Conservation (phyloP, 352 stramenopile genomes). For the Phytophthora lateralis region DNA sequence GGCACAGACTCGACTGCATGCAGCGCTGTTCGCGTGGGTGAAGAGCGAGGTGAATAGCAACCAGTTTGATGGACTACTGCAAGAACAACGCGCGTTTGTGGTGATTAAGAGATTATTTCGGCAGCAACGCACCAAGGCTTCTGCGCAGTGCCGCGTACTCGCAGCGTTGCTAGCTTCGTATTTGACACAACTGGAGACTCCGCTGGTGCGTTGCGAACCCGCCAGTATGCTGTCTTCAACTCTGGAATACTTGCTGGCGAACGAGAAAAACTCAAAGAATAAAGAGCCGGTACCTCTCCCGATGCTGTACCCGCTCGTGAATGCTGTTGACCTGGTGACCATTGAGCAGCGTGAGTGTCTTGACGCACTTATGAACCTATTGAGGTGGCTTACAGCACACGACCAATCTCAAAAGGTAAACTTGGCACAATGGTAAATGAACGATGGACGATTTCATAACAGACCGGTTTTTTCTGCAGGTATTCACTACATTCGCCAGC, state of each 20-base stretch:
- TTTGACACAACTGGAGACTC: constrained; percentile 42
- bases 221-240: constrained; percentile 63
- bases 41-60: constrained; percentile 56
- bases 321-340: constrained; percentile 68
- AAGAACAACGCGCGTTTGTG: constrained; percentile 56
- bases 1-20: constrained; percentile 42
- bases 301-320: constrained; percentile 72
- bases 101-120: constrained; percentile 60
- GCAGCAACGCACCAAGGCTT: constrained; percentile 41
- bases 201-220: constrained; percentile 58
- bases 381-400: constrained; percentile 45
- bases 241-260: constrained; percentile 64
- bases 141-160: constrained; percentile 46
- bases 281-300: constrained; percentile 36
- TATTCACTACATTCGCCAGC: constrained; percentile 45
- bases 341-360: constrained; percentile 79
- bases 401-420: constrained; percentile 53
- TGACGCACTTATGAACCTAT: constrained; percentile 64
- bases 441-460: constrained; percentile 2
- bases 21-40: constrained; percentile 45
- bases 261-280: constrained; percentile 19
- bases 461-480: constrained; percentile 23
- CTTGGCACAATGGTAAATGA: not conserved
- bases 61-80: constrained; percentile 66
- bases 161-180: constrained; percentile 51